Percentiles rank a stretch among this genome's conserved stretches.
Conservation (phyloP, 2,329 filamentous ascomycete genomes). For the Lecanoromycetidae sp. region DNA sequence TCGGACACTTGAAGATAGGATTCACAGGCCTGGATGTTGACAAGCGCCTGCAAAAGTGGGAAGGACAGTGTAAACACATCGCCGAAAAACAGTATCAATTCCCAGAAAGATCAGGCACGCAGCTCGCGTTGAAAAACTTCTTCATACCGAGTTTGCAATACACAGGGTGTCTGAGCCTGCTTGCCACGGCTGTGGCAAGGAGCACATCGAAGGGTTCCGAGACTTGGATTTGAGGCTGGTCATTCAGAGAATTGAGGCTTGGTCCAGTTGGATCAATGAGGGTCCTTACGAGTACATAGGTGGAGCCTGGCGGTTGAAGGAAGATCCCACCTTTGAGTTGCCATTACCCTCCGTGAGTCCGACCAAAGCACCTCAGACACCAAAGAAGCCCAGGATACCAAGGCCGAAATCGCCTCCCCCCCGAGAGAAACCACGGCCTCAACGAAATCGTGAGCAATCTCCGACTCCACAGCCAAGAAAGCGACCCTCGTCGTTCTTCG, state of each 20-base stretch:
- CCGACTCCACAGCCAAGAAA: too few relatives aligned
- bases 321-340: neutral
- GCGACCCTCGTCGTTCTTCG: too few relatives aligned
- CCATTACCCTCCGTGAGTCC: neutral
- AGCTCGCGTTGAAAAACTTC: neutral
- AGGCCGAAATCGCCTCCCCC: too few relatives aligned
- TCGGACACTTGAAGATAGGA: conserved; percentile 1
- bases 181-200: neutral
- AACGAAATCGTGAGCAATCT: too few relatives aligned
- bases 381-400: too few relatives aligned
- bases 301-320: neutral
- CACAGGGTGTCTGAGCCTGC: neutral
- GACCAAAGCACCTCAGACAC: too few relatives aligned
- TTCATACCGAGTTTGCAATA: conserved; percentile 1
- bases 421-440: too few relatives aligned
- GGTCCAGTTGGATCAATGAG: neutral
- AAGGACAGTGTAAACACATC: neutral
- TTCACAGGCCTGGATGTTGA: neutral
- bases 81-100: neutral
- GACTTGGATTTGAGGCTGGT: neutral
- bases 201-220: conserved; percentile 2
- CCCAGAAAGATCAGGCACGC: neutral
- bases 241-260: neutral
- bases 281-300: neutral
- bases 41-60: neutral